A percentile compares a stretch with the other conserved stretches of the same genome.
phyloP scores from a whole-genome alignment of 768 basidiomycete genomes.

The Termitomyces sp. region DNA sequence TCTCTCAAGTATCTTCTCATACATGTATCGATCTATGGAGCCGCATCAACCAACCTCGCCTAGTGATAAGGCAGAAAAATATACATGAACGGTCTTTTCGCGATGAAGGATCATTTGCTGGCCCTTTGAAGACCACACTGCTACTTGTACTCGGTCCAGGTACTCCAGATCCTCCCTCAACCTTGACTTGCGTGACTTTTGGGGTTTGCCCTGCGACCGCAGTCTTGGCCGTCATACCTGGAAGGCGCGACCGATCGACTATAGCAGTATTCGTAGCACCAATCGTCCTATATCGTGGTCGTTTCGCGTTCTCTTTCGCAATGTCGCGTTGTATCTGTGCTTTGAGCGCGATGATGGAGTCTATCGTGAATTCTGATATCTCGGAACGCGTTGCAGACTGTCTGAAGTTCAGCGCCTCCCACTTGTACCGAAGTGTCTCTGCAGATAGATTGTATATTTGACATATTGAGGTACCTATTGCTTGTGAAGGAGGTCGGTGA shows the following conservation, averaged over 20 bases:
- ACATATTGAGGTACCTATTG: conserved; percentile 60
- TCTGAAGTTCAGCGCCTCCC: conserved; percentile 51
- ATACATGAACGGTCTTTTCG: conserved; percentile 52
- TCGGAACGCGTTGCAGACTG: conserved; percentile 28
- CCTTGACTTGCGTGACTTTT: conserved; percentile 25
- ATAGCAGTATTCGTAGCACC: conserved; percentile 20
- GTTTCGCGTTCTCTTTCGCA: conserved; percentile 25
- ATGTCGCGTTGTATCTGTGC: conserved; percentile 44
- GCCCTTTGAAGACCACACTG: conserved; percentile 33
- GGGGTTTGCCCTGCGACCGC: conserved; percentile 8
- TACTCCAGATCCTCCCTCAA: conserved; percentile 24
- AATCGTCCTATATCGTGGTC: conserved; percentile 23
- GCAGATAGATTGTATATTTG: conserved; percentile 51
- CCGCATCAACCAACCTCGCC: neutral
- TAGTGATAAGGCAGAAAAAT: conserved; percentile 16
- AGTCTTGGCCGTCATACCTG: conserved; percentile 20
- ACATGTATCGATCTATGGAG: conserved; percentile 81
- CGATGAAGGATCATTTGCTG: conserved; percentile 27
- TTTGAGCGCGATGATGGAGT: conserved; percentile 42
- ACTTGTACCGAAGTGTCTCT: conserved; percentile 56
- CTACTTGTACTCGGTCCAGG: conserved; percentile 21
- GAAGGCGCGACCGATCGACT: conserved; percentile 30
- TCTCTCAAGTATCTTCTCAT: conserved; percentile 81
- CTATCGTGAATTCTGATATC: conserved; percentile 36
- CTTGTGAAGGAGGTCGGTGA: neutral